Evolutionary conservation across 2,329 filamentous ascomycete species (phyloP).

Genomic region (Cordyceps cicadae): DNA sequence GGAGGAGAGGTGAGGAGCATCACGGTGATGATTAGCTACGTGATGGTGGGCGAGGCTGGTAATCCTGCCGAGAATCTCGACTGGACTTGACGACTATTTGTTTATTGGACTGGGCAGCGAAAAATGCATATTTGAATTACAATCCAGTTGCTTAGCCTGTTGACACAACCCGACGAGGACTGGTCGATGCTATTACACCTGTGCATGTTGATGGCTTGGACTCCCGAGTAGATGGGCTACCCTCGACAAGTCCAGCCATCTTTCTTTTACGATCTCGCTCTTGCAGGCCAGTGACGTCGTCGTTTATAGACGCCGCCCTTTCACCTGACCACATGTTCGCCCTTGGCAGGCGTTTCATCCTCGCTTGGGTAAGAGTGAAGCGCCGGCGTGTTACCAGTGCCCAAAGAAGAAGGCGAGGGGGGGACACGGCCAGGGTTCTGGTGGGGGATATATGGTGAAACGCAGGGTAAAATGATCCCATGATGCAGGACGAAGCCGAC

Average conservation of each 20-base stretch:
- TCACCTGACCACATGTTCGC: not conserved
- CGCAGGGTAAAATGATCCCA: not conserved
- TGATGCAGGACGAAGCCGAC: not conserved
- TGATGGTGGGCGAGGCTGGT: not conserved
- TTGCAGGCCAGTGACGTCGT: not conserved
- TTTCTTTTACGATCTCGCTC: no score
- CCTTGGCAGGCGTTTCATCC: not conserved
- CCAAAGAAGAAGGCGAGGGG: not conserved
- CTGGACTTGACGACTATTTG: no score
- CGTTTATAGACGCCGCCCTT: not conserved
- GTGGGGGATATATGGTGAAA: not conserved
- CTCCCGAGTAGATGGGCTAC: no score
- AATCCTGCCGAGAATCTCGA: not conserved
- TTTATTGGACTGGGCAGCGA: not conserved
- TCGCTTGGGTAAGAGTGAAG: not conserved
- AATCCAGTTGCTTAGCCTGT: no score
- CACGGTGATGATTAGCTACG: no score
- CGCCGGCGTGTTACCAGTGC: no score
- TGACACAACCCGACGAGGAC: no score
- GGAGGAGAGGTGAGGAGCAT: not conserved
- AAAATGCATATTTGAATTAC: no score
- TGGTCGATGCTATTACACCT: no score
- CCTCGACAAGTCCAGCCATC: no score
- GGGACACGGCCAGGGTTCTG: not conserved
- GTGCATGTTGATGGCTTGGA: no score